Evolutionary conservation across 108 stramenopile genomes (phyloP).

Genomic region (Schizochytrium sp.): DNA sequence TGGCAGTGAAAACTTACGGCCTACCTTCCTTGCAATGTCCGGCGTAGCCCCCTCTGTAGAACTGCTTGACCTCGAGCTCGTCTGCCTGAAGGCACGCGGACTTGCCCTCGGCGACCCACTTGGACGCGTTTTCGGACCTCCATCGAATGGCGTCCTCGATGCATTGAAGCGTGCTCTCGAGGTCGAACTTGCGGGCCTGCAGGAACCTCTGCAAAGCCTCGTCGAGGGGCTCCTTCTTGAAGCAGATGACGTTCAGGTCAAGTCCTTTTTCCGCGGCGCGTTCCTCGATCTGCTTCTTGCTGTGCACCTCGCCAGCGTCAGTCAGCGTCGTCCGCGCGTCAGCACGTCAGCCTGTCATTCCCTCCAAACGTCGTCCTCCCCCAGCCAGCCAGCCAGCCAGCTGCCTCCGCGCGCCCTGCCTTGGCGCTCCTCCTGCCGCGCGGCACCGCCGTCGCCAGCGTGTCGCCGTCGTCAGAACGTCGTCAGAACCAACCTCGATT

Average conservation of each 20-base stretch:
- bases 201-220: conserved; percentile 1
- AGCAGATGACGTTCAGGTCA: background rate
- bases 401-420: no score
- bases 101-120: background rate
- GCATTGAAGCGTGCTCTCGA: background rate
- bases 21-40: background rate
- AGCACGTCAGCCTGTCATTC: no score
- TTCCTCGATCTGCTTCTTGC: background rate
- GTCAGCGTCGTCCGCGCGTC: no score
- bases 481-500: no score
- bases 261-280: background rate
- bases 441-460: no score
- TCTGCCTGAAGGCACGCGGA: background rate
- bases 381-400: no score
- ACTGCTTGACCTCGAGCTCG: background rate
- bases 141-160: background rate
- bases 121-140: background rate
- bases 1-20: background rate
- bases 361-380: no score
- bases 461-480: no score
- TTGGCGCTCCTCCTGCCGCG: no score
- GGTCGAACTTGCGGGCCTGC: conserved; percentile 24
- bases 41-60: background rate
- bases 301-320: background rate
- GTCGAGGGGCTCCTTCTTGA: background rate